Base-by-base conservation (phyloP, 495 filamentous ascomycete species). In the Penicillium cinerascens region DNA sequence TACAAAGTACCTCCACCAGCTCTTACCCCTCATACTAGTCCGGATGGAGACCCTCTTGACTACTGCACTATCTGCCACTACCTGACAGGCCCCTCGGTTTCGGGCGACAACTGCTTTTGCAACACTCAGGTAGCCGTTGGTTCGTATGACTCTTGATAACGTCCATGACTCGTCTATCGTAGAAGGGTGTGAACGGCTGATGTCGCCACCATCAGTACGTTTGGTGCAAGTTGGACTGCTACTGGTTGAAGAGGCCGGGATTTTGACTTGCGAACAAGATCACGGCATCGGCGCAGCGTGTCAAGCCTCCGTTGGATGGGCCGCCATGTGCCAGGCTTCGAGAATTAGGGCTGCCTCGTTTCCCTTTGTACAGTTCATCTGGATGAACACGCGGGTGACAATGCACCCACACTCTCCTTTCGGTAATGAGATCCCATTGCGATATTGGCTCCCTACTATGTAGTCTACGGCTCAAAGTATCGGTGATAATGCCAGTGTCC, bases 21-120 rank as follows among this genome's bases (percentile, higher is more conserved):
- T 20, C 22, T 51, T 61, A 64, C 61, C 61, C 61, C 61, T 64
- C 61, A 64, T 44, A 54, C 61, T 64, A 64, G 58, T 56, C 61
- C 61, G 45, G 52, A 61, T 64, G 58, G 52, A 64, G 61, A 61
- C 46, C 22, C 22, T 36, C 16, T 49, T 49, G n/a, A 25, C 38
- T 55, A 39, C 42, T 26, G 42, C 54, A 36, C 52, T 22, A 59
- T 45, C 47, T 51, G 44, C 51, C 44, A 47, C 53, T 29, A 29
- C 42, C 48, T 52, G 40, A 50, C 49, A 42, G 43, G 35, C 48
- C 47, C 44, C 39, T 43, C 56, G 18, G 37, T 18, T 7, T 65
- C 42, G 54, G 55, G 52, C 58, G 59, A 48, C 59, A 58, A 56
- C 61, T 59, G 52, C 52, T 10, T 13, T 33, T 33, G 29, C 29